Percentiles rank a stretch among this genome's conserved stretches.
These are phyloP conservation scores for Candida berthetii DNA, from an alignment of 805 yeast genomes.

Conservation along the genomic window DNA sequence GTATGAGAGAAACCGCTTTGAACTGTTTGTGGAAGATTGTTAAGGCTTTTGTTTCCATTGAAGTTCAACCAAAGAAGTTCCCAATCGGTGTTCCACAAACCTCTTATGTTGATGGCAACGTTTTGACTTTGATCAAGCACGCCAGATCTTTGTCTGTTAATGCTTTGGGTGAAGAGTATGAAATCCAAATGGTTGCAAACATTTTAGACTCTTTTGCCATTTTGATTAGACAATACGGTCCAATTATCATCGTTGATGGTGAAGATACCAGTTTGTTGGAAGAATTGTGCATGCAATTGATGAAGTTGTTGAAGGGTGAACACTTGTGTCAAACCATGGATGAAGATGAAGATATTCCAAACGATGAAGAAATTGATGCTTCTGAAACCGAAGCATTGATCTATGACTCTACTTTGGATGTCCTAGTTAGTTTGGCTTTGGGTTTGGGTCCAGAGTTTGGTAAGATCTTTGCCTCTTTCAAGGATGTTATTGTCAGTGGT, in stretches of 20 bases:
- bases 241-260: conserved; percentile 57
- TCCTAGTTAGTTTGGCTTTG: conserved; percentile 66
- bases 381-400: conserved; percentile 62
- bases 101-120: conserved; percentile 52
- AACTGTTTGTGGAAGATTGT: conserved; percentile 78
- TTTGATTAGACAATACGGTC: conserved; percentile 64
- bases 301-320: conserved; percentile 70
- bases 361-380: conserved; percentile 50
- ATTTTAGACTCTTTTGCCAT: conserved; percentile 71
- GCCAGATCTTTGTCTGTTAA: conserved; percentile 64
- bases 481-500: conserved; percentile 52
- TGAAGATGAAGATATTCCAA: conserved; percentile 55
- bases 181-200: conserved; percentile 72
- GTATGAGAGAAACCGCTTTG: conserved; percentile 85
- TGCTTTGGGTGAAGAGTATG: conserved; percentile 73
- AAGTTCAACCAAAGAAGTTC: conserved; percentile 40
- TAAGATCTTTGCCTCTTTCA: conserved; percentile 66
- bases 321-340: conserved; percentile 82
- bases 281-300: conserved; percentile 60
- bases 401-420: conserved; percentile 82
- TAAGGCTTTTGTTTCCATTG: conserved; percentile 56
- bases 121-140: conserved; percentile 52
- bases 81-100: conserved; percentile 62
- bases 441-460: conserved; percentile 78
- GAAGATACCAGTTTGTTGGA: conserved; percentile 57